These are phyloP conservation scores for Talaromyces sp. DNA, from an alignment of 2,329 filamentous ascomycete species.

Conservation along the genomic window DNA sequence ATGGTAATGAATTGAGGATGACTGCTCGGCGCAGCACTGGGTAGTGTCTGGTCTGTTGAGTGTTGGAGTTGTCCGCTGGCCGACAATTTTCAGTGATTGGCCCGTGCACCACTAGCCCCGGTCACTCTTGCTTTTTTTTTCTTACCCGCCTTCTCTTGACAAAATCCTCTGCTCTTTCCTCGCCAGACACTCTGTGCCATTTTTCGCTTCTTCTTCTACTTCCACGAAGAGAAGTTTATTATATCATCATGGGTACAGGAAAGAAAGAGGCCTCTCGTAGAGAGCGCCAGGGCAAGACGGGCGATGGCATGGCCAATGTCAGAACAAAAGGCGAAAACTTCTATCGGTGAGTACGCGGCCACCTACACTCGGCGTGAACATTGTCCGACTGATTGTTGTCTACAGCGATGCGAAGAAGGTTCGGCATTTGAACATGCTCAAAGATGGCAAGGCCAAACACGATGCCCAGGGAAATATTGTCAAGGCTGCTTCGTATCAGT, in stretches of 20 bases:
- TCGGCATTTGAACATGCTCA: constrained; percentile 85
- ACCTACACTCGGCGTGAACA: neutral
- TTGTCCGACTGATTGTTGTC: neutral
- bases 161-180: constrained; percentile 28
- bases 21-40: neutral
- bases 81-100: constrained; percentile 40
- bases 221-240: constrained; percentile 22
- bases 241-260: constrained; percentile 70
- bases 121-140: constrained; percentile 30
- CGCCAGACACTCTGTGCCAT: constrained; percentile 26
- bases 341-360: constrained; percentile 63
- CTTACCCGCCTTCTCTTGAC: constrained; percentile 22
- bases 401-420: constrained; percentile 74
- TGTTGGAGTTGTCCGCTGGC: neutral
- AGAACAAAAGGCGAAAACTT: constrained; percentile 97
- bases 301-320: constrained; percentile 88
- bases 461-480: constrained; percentile 82
- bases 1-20: neutral
- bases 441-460: constrained; percentile 77
- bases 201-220: constrained; percentile 31
- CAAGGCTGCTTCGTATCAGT: constrained; percentile 81
- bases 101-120: constrained; percentile 38
- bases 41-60: neutral
- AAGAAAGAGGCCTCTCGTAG: constrained; percentile 89
- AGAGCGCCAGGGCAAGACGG: constrained; percentile 78